A percentile compares a stretch with the other conserved stretches of the same genome.
Conservation (phyloP, 78 protist genomes). For the Chrysochromulina parva region DNA sequence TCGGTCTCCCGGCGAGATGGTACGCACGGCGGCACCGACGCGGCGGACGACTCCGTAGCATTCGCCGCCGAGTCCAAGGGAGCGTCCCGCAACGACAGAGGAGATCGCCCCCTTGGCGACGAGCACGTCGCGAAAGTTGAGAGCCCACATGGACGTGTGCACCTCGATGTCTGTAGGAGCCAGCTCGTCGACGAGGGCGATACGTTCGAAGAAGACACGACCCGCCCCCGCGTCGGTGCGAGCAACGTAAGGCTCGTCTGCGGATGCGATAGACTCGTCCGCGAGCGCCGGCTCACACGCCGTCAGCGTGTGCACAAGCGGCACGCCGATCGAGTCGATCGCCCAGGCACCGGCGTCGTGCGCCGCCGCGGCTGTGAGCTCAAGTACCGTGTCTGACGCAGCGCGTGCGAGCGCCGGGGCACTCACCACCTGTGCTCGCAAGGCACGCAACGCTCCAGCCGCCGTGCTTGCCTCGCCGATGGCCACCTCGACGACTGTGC, state of each 20-base stretch:
- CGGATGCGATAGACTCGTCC: too few species aligned
- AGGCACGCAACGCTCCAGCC: too few species aligned
- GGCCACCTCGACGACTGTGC: too few species aligned
- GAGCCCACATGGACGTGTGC: background rate
- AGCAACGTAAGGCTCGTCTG: background rate
- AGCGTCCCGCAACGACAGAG: background rate
- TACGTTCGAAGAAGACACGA: background rate
- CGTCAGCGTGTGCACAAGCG: too few species aligned
- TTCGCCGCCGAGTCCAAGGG: background rate
- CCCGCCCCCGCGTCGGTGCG: background rate
- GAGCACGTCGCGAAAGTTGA: background rate
- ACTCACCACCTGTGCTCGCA: too few species aligned
- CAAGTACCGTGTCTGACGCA: too few species aligned
- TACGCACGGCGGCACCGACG: background rate
- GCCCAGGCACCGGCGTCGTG: too few species aligned
- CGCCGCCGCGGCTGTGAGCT: too few species aligned
- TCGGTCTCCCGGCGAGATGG: background rate
- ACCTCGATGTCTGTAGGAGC: background rate
- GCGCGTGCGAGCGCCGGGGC: too few species aligned
- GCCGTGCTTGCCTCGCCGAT: too few species aligned
- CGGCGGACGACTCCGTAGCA: background rate
- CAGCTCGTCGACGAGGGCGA: background rate
- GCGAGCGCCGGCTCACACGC: too few species aligned
- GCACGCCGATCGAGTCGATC: too few species aligned
- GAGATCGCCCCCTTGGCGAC: background rate